Base-by-base conservation (phyloP, 2,329 filamentous ascomycete genomes). In the Ceratocystis smalleyi region DNA sequence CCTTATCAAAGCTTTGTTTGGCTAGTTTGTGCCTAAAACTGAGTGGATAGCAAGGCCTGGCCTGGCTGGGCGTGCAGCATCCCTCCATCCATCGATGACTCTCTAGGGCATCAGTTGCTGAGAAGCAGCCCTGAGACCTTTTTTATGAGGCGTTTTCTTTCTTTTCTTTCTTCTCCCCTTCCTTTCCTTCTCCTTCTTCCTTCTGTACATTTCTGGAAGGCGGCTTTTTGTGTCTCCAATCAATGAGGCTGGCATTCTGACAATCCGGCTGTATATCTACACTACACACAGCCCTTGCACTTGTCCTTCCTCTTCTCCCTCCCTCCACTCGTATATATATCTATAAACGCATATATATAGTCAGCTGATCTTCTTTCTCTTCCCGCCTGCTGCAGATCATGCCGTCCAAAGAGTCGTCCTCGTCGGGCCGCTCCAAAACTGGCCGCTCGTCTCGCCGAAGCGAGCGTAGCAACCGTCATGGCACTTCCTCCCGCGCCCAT, bases 401-500 rank as follows among this genome's bases (percentile, higher is more conserved):
- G 64, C 61, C 61, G 8, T 35, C 64, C 19, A 63, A 61, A 43
- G 64, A 66, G 19, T 0, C 35, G 8, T 64, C 61, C 17, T 65
- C 64, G 17, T 62, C 60, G 24, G 32, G 54, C 27, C 64, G 64
- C 6, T 35, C 43, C 40, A 65, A 65, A 30, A 35, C 47, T 12
- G 51, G 47, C 55, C 64, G 64, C 5, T 65, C 62, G 63, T 66
- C 65, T 35, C 67, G 62, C 49, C 66, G 64, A 45, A 66, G 67
- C 22, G 67, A 69, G 43, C 67, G 67, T 57, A 55, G 66, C 59
- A 65, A 27, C 43, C 40, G 66, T 59, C 51, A 61, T 30, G 59
- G 59, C 5, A 64, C 66, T 60, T 45, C 67, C 54, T 61, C 66
- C 63, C 19, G 63, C 49, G 32, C 49, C 51, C 45, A 62, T 59